Conservation (phyloP, 2,329 filamentous ascomycete species). For the Botryotinia globosa region DNA sequence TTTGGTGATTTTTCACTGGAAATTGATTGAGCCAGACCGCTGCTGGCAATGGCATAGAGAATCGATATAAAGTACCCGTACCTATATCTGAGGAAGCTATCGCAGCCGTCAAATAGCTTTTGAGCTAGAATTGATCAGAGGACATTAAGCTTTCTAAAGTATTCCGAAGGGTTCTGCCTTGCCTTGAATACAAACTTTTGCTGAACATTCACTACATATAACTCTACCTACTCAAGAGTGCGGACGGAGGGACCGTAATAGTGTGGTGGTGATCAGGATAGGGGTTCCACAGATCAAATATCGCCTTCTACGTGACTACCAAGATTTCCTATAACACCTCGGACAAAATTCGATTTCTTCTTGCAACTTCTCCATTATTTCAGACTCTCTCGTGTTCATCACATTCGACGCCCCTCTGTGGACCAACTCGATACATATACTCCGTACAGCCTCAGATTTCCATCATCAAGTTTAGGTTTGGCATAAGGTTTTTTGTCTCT, state of each 20-base stretch:
- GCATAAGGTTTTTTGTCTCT: conserved; percentile 4
- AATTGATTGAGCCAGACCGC: neutral
- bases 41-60: neutral
- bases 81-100: neutral
- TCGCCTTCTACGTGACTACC: conserved; percentile 6
- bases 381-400: conserved; percentile 11
- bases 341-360: neutral
- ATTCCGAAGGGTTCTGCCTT: neutral
- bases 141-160: neutral
- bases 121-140: neutral
- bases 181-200: neutral
- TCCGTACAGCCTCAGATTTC: conserved; percentile 1
- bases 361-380: conserved; percentile 7
- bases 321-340: conserved; percentile 5
- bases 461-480: neutral
- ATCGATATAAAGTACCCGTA: neutral
- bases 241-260: neutral
- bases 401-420: conserved; percentile 10
- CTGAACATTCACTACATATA: neutral
- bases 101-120: neutral
- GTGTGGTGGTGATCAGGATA: neutral
- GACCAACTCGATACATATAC: neutral
- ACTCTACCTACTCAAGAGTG: neutral
- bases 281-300: conserved; percentile 7
- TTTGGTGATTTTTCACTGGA: neutral